Conservation (phyloP, 805 yeast genomes). For the Candida insectalens region DNA sequence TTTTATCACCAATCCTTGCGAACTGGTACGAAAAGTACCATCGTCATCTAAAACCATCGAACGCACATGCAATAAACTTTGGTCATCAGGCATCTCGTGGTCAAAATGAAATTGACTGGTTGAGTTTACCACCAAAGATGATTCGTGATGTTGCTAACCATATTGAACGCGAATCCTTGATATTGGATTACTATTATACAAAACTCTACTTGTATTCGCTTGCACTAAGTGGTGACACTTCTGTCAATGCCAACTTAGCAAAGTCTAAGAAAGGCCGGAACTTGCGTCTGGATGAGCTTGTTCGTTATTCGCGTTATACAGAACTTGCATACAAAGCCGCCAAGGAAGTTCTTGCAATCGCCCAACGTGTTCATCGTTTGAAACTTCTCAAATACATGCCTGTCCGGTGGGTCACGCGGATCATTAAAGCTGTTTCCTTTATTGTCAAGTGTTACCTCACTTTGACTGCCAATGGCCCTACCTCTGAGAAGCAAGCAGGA, state of each 20-base stretch:
- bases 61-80: constrained; percentile 22
- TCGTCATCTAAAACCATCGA: constrained; percentile 41
- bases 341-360: constrained; percentile 62
- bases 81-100: constrained; percentile 3
- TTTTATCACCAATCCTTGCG: constrained; percentile 67
- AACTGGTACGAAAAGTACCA: constrained; percentile 67
- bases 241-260: constrained; percentile 23
- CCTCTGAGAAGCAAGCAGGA: not conserved
- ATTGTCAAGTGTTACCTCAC: constrained; percentile 78
- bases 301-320: constrained; percentile 66
- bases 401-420: constrained; percentile 82
- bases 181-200: constrained; percentile 79
- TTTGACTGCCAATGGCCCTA: constrained; percentile 27
- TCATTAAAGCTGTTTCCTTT: constrained; percentile 83
- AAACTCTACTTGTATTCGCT: constrained; percentile 76
- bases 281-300: constrained; percentile 57
- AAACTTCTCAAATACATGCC: constrained; percentile 71
- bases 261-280: constrained; percentile 19
- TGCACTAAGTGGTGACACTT: constrained; percentile 49
- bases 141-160: constrained; percentile 29
- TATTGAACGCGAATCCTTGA: constrained; percentile 60
- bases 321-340: constrained; percentile 81
- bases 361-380: constrained; percentile 57
- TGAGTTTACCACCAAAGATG: constrained; percentile 26
- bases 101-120: constrained; percentile 11